Percentiles rank a stretch among this genome's conserved stretches.
Evolutionary conservation across 441 rosid genomes (phyloP).

Genomic region (Biscutella laevigata): DNA sequence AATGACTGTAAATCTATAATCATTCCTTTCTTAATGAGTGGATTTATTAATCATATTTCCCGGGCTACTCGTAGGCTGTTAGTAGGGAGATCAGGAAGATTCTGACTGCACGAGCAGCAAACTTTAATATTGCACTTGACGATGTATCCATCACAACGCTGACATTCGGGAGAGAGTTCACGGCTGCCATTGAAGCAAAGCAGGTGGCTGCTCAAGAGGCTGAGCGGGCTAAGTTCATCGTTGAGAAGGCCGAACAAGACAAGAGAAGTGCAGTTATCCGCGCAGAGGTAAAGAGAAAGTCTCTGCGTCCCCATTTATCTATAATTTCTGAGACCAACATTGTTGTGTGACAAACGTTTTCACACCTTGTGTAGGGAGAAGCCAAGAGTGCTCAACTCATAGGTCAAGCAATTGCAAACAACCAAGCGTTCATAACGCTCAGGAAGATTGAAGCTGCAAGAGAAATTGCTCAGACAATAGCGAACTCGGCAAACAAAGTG

Average conservation of each 20-base stretch:
- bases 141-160: slow-evolving; percentile 86
- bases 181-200: slow-evolving; percentile 84
- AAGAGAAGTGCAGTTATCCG: slow-evolving; percentile 83
- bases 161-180: slow-evolving; percentile 87
- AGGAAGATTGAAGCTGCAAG: slow-evolving; percentile 88
- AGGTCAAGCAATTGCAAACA: slow-evolving; percentile 85
- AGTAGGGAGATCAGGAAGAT: slow-evolving; percentile 78
- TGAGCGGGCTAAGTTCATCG: slow-evolving; percentile 77
- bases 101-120: slow-evolving; percentile 65
- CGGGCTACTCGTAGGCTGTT: slow-evolving; percentile 37
- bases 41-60: background rate
- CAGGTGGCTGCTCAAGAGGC: slow-evolving; percentile 96
- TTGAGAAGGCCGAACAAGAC: slow-evolving; percentile 89
- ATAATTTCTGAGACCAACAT: background rate
- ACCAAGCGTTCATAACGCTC: slow-evolving; percentile 78
- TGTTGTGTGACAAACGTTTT: background rate
- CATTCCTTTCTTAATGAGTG: slow-evolving; percentile 1
- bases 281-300: slow-evolving; percentile 53
- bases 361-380: slow-evolving; percentile 51
- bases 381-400: slow-evolving; percentile 91
- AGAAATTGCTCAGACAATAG: slow-evolving; percentile 80
- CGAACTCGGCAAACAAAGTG: slow-evolving; percentile 66
- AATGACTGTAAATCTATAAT: background rate
- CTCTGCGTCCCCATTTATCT: background rate
- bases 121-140: slow-evolving; percentile 66